A percentile compares a stretch with the other conserved stretches of the same genome.
Conservation (phyloP, 345 rosid species). For the Corchorus olitorius region DNA sequence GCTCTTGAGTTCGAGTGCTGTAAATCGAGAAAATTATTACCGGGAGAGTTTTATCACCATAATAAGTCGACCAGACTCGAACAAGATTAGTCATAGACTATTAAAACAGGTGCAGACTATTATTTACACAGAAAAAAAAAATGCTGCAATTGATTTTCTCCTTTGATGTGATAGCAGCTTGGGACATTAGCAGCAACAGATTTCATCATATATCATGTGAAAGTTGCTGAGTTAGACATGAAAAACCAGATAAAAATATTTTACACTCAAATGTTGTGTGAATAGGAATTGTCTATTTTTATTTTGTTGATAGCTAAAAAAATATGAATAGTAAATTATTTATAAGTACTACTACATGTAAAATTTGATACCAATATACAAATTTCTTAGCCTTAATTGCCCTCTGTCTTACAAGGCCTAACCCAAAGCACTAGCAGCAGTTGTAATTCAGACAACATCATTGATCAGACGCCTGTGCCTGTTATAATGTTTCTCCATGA, state of each 20-base stretch:
- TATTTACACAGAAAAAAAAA: neutral
- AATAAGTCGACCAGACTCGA: no score
- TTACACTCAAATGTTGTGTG: neutral
- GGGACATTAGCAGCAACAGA: neutral
- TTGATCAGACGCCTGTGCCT: conserved; percentile 76
- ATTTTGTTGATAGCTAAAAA: neutral
- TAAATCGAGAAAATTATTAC: no score
- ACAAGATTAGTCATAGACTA: no score
- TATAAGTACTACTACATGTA: neutral
- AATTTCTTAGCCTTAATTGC: neutral
- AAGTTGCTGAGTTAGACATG: neutral
- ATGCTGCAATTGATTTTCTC: neutral
- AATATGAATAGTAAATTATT: neutral
- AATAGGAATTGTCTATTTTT: neutral
- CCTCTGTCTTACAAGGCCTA: neutral
- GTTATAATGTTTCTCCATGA: conserved; percentile 78
- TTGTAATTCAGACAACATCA: conserved; percentile 42
- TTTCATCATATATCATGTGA: neutral
- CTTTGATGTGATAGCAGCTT: neutral
- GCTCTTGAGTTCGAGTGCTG: no score
- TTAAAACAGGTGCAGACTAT: no score
- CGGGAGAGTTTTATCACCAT: no score
- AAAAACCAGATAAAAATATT: neutral
- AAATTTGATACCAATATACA: neutral
- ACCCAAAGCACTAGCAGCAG: neutral